Evolutionary conservation across 1,284 basidiomycete species (phyloP).

Genomic region (Ganoderma lucidum): DNA sequence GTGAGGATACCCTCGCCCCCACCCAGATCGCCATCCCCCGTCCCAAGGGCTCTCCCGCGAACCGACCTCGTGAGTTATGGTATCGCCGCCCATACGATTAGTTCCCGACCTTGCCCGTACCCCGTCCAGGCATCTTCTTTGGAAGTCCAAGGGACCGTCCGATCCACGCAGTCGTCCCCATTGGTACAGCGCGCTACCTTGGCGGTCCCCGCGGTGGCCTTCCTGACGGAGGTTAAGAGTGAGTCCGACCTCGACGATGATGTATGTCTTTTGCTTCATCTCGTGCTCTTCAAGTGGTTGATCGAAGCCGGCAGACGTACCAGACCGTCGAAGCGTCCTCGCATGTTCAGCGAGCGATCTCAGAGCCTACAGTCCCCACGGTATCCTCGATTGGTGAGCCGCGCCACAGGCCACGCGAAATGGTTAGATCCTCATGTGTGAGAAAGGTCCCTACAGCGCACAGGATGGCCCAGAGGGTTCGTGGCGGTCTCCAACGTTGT

Average conservation of each 20-base stretch:
- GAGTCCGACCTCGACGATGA: conserved; percentile 25
- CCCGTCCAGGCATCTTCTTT: conserved; percentile 13
- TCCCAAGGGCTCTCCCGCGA: neutral
- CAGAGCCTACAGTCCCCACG: conserved; percentile 30
- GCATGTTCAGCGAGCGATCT: conserved; percentile 31
- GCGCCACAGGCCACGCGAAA: neutral
- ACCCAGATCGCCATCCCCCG: conserved; percentile 2
- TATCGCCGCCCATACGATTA: neutral
- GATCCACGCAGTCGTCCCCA: conserved; percentile 22
- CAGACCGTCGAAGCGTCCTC: conserved; percentile 31
- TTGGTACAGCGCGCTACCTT: conserved; percentile 17
- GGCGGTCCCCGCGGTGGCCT: neutral
- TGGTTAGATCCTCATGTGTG: neutral
- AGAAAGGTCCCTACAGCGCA: conserved; percentile 10
- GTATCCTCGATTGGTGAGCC: conserved; percentile 27
- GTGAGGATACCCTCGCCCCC: conserved; percentile 11
- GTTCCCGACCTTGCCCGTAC: neutral
- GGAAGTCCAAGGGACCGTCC: neutral
- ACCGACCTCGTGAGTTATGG: neutral
- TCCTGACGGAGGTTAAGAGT: conserved; percentile 11
- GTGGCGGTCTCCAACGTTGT: conserved; percentile 28
- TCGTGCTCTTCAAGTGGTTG: neutral
- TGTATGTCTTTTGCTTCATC: conserved; percentile 13
- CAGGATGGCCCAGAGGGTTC: conserved; percentile 8
- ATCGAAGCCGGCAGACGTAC: conserved; percentile 15